These are phyloP conservation scores for Paramecium sonneborni DNA, from an alignment of 73 alveolate species.

Conservation along the genomic window DNA sequence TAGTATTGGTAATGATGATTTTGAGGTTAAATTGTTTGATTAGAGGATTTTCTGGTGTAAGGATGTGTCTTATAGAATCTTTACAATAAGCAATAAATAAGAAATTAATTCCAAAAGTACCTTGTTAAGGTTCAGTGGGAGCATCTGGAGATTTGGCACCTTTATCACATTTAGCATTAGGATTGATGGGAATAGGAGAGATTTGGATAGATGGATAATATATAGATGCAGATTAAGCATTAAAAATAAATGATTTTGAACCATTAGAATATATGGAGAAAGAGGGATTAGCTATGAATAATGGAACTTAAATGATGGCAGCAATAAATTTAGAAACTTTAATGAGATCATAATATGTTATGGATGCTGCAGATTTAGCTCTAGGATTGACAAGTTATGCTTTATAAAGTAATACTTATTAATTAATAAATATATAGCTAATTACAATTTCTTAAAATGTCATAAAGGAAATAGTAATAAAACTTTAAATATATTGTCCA, in stretches of 20 bases:
- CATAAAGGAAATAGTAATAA: background rate
- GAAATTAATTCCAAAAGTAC: conserved; percentile 69
- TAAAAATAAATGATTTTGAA: conserved; percentile 48
- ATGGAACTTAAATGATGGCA: conserved; percentile 74
- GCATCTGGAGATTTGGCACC: conserved; percentile 81
- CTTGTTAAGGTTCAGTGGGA: conserved; percentile 77
- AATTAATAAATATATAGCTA: background rate
- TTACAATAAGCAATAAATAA: conserved; percentile 66
- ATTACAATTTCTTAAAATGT: background rate
- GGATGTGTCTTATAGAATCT: conserved; percentile 34
- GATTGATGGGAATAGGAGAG: conserved; percentile 74
- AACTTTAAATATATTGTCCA: background rate
- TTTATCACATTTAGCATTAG: conserved; percentile 68
- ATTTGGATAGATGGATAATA: conserved; percentile 65
- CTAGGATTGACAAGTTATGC: background rate
- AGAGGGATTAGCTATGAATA: conserved; percentile 74
- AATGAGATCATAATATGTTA: conserved; percentile 41
- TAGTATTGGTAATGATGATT: conserved; percentile 61
- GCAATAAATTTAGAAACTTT: conserved; percentile 69
- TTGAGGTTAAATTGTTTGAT: conserved; percentile 70
- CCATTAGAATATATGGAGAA: conserved; percentile 65
- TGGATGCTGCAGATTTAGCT: conserved; percentile 63
- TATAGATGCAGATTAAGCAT: conserved; percentile 62
- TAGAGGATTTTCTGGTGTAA: too few species aligned
- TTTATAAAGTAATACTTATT: background rate